These are phyloP conservation scores for Bipolaris victoriae DNA, from an alignment of 2,329 filamentous ascomycete genomes.

Conservation along the genomic window DNA sequence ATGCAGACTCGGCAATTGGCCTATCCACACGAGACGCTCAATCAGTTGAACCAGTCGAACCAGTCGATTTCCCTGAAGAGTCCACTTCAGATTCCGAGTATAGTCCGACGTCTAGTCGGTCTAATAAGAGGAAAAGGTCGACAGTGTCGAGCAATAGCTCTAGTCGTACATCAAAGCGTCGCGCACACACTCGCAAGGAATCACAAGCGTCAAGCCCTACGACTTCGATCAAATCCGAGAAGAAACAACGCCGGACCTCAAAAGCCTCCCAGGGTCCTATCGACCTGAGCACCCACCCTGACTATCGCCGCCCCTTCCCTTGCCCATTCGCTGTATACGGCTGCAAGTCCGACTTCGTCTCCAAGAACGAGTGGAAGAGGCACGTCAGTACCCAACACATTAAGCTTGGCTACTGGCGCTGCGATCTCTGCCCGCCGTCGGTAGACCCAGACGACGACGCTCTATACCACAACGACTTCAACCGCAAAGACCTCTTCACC, in stretches of 20 bases:
- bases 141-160: slow-evolving; percentile 35
- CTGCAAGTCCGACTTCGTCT: slow-evolving; percentile 73
- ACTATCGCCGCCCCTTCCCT: slow-evolving; percentile 62
- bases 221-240: slow-evolving; percentile 22
- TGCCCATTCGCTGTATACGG: slow-evolving; percentile 83
- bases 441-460: slow-evolving; percentile 39
- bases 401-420: slow-evolving; percentile 75
- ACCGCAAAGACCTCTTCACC: slow-evolving; percentile 89
- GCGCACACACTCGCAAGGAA: slow-evolving; percentile 28
- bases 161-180: slow-evolving; percentile 25
- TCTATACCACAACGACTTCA: slow-evolving; percentile 69
- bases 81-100: slow-evolving; percentile 47
- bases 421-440: slow-evolving; percentile 65
- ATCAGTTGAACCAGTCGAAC: slow-evolving; percentile 48
- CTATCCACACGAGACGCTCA: slow-evolving; percentile 44
- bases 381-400: slow-evolving; percentile 84
- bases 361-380: slow-evolving; percentile 95
- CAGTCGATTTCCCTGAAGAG: slow-evolving; percentile 36
- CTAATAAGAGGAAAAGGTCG: slow-evolving; percentile 33
- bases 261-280: slow-evolving; percentile 16
- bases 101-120: slow-evolving; percentile 29
- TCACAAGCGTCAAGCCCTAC: slow-evolving; percentile 20
- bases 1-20: slow-evolving; percentile 37
- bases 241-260: slow-evolving; percentile 25
- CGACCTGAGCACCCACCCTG: slow-evolving; percentile 17